These are phyloP conservation scores for Pittosporum tobira DNA, from an alignment of 129 eudicot genomes.

Conservation along the genomic window DNA sequence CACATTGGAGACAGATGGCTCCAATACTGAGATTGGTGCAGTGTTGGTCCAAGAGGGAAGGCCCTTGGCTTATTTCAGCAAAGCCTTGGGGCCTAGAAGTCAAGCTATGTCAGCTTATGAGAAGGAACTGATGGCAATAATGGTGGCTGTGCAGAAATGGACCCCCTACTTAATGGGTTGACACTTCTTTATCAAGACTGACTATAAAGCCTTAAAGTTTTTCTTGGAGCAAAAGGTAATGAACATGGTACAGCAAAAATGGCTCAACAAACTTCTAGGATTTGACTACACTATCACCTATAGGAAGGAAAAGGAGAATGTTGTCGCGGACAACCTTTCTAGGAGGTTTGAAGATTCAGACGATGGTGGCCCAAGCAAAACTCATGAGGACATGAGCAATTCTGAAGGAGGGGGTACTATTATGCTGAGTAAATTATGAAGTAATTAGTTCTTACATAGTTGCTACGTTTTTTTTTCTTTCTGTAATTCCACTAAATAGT, in stretches of 20 bases:
- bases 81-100: too few relatives aligned
- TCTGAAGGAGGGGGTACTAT: too few relatives aligned
- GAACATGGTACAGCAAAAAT: neutral
- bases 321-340: neutral
- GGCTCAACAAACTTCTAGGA: neutral
- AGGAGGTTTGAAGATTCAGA: neutral
- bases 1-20: neutral
- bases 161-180: neutral
- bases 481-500: too few relatives aligned
- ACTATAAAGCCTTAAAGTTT: neutral
- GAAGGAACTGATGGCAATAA: neutral
- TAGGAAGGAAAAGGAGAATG: neutral
- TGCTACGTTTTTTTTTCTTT: too few relatives aligned
- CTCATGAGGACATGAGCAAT: too few relatives aligned
- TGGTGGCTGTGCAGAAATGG: neutral
- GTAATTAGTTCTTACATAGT: too few relatives aligned
- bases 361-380: too few relatives aligned
- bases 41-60: neutral
- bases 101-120: too few relatives aligned
- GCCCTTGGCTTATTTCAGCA: too few relatives aligned
- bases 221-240: neutral
- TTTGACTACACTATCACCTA: neutral
- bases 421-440: too few relatives aligned
- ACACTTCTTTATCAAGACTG: neutral
- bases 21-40: neutral